A percentile compares a stretch with the other conserved stretches of the same genome.
Conservation (phyloP, 495 filamentous ascomycete species). For the Arthonia radiata region DNA sequence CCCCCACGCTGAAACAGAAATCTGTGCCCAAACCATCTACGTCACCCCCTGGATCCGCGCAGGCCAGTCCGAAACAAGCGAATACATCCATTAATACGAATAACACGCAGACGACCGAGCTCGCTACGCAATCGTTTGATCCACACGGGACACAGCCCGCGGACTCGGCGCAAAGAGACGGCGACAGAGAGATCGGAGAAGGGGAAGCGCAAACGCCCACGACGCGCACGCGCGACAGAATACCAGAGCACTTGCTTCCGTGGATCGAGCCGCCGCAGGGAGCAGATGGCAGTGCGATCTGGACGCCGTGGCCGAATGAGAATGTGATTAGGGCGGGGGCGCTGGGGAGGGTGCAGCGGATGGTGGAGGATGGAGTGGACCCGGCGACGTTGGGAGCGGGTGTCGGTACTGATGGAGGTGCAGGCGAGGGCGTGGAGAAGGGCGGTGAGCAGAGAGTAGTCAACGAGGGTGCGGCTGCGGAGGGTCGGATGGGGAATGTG, state of each 20-base stretch:
- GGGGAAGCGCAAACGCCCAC: neutral
- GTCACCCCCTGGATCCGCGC: constrained; percentile 6
- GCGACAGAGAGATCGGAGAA: neutral
- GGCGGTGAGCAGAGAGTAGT: constrained; percentile 24
- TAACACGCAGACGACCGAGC: neutral
- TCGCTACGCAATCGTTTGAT: constrained; percentile 3
- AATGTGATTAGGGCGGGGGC: constrained; percentile 35
- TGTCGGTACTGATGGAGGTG: neutral
- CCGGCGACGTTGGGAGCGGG: constrained; percentile 3
- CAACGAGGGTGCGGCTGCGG: constrained; percentile 17
- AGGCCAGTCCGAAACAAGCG: constrained; percentile 7
- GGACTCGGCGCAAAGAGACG: neutral
- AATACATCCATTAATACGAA: constrained; percentile 8
- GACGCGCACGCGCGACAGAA: neutral
- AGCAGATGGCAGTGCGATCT: constrained; percentile 2
- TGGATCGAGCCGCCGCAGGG: neutral
- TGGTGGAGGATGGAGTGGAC: constrained; percentile 32
- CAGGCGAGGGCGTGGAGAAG: constrained; percentile 15
- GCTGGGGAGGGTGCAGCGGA: constrained; percentile 28
- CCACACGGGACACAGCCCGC: constrained; percentile 2
- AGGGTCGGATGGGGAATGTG: constrained; percentile 16
- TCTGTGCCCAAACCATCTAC: constrained; percentile 15
- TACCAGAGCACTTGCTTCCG: neutral
- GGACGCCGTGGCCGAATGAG: constrained; percentile 40
- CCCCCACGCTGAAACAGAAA: too few species aligned